Percentiles rank a stretch among this genome's conserved stretches.
Evolutionary conservation across 2,329 filamentous ascomycete species (phyloP).

Genomic region (Acarospora socialis): DNA sequence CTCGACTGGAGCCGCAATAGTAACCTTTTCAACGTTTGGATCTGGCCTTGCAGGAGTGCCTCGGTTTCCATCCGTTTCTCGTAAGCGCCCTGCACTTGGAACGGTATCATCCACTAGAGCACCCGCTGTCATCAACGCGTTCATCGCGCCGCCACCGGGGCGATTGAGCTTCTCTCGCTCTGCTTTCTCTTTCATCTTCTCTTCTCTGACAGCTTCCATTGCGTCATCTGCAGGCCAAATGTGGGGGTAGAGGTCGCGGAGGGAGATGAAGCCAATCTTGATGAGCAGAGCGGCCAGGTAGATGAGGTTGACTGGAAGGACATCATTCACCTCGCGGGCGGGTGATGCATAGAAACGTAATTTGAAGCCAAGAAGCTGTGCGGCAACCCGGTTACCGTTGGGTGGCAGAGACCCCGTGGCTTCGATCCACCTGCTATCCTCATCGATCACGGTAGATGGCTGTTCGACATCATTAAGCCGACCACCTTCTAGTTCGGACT

Average conservation of each 20-base stretch:
- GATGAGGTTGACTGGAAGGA: constrained; percentile 80
- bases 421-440: constrained; percentile 60
- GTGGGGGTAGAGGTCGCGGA: constrained; percentile 82
- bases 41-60: constrained; percentile 40
- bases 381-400: constrained; percentile 75
- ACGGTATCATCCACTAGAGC: constrained; percentile 70
- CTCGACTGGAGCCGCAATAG: constrained; percentile 23
- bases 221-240: constrained; percentile 71
- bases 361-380: constrained; percentile 93
- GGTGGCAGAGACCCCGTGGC: constrained; percentile 71
- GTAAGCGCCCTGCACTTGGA: constrained; percentile 34
- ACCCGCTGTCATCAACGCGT: constrained; percentile 76
- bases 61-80: constrained; percentile 39
- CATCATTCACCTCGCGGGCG: constrained; percentile 58
- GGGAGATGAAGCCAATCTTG: constrained; percentile 91
- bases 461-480: constrained; percentile 26
- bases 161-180: constrained; percentile 60
- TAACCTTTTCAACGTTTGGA: constrained; percentile 20
- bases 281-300: constrained; percentile 84
- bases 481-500: constrained; percentile 39
- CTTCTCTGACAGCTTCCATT: constrained; percentile 61
- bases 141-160: constrained; percentile 55
- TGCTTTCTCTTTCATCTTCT: constrained; percentile 59
- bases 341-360: constrained; percentile 83
- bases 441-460: constrained; percentile 33